Evolutionary conservation across 2,329 filamentous ascomycete genomes (phyloP).

Genomic region (Exutisphaerella laricina): DNA sequence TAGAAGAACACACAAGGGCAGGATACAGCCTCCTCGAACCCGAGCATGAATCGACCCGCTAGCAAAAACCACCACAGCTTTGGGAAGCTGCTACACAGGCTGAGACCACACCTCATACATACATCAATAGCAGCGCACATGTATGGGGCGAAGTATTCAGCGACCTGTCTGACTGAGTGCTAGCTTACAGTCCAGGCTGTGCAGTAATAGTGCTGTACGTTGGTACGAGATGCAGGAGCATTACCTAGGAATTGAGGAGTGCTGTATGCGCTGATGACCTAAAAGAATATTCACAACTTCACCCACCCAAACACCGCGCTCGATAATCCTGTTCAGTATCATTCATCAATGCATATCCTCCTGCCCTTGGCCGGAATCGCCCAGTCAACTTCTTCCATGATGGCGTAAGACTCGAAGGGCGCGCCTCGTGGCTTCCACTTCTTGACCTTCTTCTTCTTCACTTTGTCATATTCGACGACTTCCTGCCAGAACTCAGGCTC

Average conservation of each 20-base stretch:
- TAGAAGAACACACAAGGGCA: slow-evolving; percentile 41
- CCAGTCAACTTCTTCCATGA: slow-evolving; percentile 31
- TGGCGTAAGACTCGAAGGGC: slow-evolving; percentile 30
- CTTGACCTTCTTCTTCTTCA: slow-evolving; percentile 16
- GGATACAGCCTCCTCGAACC: slow-evolving; percentile 33
- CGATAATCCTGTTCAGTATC: not conserved
- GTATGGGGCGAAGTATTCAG: too few species aligned
- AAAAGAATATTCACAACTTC: too few species aligned
- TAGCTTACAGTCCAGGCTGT: too few species aligned
- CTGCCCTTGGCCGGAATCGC: slow-evolving; percentile 24
- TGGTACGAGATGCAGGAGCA: too few species aligned
- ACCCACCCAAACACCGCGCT: slow-evolving; percentile 11
- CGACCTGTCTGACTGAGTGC: too few species aligned
- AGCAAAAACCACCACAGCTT: slow-evolving; percentile 33
- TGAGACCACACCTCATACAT: slow-evolving; percentile 33
- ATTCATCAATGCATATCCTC: slow-evolving; percentile 25
- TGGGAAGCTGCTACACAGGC: slow-evolving; percentile 35
- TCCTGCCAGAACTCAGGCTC: slow-evolving; percentile 23
- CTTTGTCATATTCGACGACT: slow-evolving; percentile 17
- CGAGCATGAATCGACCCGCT: slow-evolving; percentile 36
- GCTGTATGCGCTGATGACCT: too few species aligned
- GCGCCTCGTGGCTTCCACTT: slow-evolving; percentile 23
- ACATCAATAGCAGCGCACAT: too few species aligned
- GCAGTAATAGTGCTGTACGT: too few species aligned
- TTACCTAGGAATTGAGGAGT: too few species aligned